A percentile compares a stretch with the other conserved stretches of the same genome.
Conservation (phyloP, 345 rosid species). For the Moringa oleifera region DNA sequence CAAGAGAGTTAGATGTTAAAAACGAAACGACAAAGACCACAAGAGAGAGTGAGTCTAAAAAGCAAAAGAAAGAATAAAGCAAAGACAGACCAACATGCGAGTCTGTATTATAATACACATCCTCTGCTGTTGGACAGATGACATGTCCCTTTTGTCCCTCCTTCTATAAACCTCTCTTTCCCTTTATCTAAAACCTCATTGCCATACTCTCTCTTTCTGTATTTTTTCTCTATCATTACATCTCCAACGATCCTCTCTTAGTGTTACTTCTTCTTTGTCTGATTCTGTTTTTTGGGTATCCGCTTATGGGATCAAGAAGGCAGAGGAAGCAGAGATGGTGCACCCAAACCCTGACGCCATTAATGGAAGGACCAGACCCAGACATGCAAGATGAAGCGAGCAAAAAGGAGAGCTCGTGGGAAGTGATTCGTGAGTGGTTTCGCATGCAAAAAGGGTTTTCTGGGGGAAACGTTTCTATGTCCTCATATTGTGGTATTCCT, state of each 20-base stretch:
- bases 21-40: constrained; percentile 15
- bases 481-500: constrained; percentile 29
- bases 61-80: constrained; percentile 22
- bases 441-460: constrained; percentile 65
- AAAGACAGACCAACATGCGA: constrained; percentile 35
- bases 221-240: background rate
- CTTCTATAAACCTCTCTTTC: background rate
- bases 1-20: constrained; percentile 7
- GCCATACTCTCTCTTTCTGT: background rate
- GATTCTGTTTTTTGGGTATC: background rate
- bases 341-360: constrained; percentile 70
- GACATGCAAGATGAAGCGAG: constrained; percentile 69
- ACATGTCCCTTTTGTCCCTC: constrained; percentile 61
- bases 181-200: background rate
- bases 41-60: constrained; percentile 13
- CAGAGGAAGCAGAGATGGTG: constrained; percentile 61
- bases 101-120: constrained; percentile 15
- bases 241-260: background rate
- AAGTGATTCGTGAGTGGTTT: constrained; percentile 88
- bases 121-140: constrained; percentile 50
- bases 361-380: constrained; percentile 95
- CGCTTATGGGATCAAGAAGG: constrained; percentile 32
- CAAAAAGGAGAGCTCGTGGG: constrained; percentile 87
- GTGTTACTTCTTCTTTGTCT: background rate
- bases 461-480: constrained; percentile 16